phyloP scores from a whole-genome alignment of 2,329 filamentous ascomycete species.

The Pseudogymnoascus sp. region DNA sequence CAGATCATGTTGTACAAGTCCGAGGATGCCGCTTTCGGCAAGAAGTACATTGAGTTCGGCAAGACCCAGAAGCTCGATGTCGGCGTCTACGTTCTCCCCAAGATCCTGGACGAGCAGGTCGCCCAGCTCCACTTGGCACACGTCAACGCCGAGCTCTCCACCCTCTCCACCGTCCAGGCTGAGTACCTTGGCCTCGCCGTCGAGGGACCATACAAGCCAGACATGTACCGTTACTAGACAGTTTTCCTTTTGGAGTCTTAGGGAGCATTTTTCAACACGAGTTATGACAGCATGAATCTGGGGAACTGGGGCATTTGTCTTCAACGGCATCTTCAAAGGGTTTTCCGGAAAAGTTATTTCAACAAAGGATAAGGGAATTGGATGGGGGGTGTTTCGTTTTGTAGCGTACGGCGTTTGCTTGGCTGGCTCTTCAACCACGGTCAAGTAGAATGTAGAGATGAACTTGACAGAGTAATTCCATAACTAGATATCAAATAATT shows the following conservation, averaged over 20 bases:
- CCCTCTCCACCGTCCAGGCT: constrained; percentile 76
- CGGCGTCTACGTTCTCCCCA: constrained; percentile 93
- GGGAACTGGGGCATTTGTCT: constrained; percentile 36
- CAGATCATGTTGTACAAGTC: constrained; percentile 98
- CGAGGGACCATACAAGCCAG: constrained; percentile 93
- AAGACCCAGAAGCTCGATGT: constrained; percentile 83
- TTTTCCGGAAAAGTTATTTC: constrained; percentile 27
- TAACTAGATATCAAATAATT: neutral
- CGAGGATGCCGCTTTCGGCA: constrained; percentile 73
- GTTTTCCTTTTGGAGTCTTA: constrained; percentile 18
- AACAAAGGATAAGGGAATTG: constrained; percentile 22
- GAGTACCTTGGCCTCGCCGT: constrained; percentile 84
- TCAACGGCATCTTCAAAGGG: constrained; percentile 48
- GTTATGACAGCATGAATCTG: constrained; percentile 37
- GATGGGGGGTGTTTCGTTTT: constrained; percentile 21
- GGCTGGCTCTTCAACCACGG: constrained; percentile 31
- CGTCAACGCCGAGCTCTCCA: constrained; percentile 89
- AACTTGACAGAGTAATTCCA: constrained; percentile 8
- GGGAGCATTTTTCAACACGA: constrained; percentile 29
- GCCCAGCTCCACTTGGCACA: constrained; percentile 87
- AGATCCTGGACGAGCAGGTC: constrained; percentile 98
- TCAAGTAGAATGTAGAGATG: constrained; percentile 27
- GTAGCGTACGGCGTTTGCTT: constrained; percentile 31
- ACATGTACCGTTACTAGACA: constrained; percentile 49
- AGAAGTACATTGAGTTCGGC: constrained; percentile 96